phyloP scores from a whole-genome alignment of 1,139 yeast species.

The Zhuliangozyma blackwelliae region DNA sequence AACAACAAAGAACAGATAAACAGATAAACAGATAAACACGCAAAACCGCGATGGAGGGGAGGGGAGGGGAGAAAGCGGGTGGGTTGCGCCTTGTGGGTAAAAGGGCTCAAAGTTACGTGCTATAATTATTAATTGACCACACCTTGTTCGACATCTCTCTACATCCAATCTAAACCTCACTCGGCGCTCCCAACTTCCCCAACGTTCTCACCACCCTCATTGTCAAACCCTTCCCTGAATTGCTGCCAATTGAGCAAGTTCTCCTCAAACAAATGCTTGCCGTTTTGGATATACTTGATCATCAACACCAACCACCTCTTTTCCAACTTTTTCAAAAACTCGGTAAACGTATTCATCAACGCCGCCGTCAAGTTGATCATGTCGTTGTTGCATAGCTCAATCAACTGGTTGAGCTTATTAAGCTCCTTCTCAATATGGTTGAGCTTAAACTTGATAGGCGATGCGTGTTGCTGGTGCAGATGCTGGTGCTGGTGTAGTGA shows the following conservation, averaged over 20 bases:
- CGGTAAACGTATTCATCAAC: slow-evolving; percentile 27
- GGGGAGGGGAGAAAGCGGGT: too few species aligned
- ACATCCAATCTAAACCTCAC: too few species aligned
- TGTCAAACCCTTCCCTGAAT: slow-evolving; percentile 19
- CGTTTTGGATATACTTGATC: slow-evolving; percentile 34
- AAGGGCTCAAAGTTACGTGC: too few species aligned
- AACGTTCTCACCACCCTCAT: slow-evolving; percentile 7
- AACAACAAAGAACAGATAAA: too few species aligned
- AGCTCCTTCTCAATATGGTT: slow-evolving; percentile 39
- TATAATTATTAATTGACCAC: background rate
- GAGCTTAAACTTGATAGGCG: slow-evolving; percentile 24
- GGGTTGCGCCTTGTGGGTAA: too few species aligned
- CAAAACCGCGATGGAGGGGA: too few species aligned
- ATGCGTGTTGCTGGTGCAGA: slow-evolving; percentile 3
- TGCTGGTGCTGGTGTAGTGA: background rate
- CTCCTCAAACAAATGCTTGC: slow-evolving; percentile 35
- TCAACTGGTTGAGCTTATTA: slow-evolving; percentile 39
- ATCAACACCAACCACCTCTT: slow-evolving; percentile 39
- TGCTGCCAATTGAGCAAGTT: slow-evolving; percentile 38
- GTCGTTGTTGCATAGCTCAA: slow-evolving; percentile 34
- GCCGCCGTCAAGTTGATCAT: slow-evolving; percentile 32
- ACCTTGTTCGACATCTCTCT: background rate
- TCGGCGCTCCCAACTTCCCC: too few species aligned
- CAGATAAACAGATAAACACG: too few species aligned
- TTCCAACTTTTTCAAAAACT: slow-evolving; percentile 32